A percentile compares a stretch with the other conserved stretches of the same genome.
Conservation (phyloP, 2,329 filamentous ascomycete species). For the Paecilomyces formosus region DNA sequence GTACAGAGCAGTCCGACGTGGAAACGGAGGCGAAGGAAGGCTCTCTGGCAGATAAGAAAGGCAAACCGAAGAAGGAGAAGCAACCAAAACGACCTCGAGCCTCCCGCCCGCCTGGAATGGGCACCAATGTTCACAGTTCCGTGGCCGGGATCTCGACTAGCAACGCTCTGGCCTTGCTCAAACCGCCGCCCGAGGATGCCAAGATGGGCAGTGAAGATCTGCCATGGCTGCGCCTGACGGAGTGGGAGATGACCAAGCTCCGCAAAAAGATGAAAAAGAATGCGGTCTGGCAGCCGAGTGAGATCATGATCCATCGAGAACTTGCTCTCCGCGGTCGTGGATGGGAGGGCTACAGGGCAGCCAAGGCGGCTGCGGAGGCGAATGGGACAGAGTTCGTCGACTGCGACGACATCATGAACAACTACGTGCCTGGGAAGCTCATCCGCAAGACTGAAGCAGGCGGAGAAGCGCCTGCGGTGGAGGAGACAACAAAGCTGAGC, state of each 20-base stretch:
- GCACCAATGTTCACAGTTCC: constrained; percentile 48
- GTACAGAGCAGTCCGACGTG: constrained; percentile 39
- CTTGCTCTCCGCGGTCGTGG: constrained; percentile 52
- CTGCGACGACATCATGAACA: constrained; percentile 40
- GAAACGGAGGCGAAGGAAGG: constrained; percentile 25
- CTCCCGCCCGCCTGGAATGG: constrained; percentile 20
- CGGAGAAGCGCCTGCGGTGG: constrained; percentile 27
- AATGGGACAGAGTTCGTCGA: constrained; percentile 52
- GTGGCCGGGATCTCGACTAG: constrained; percentile 54
- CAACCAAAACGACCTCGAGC: constrained; percentile 17
- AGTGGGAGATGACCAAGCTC: constrained; percentile 60
- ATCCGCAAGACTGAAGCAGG: constrained; percentile 35
- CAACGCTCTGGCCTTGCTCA: constrained; percentile 52
- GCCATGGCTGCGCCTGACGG: constrained; percentile 58
- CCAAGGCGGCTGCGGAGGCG: constrained; percentile 44
- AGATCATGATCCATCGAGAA: constrained; percentile 60
- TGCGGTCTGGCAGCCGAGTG: constrained; percentile 59
- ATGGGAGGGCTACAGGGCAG: constrained; percentile 42
- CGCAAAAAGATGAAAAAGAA: constrained; percentile 67
- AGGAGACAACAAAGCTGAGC: constrained; percentile 46
- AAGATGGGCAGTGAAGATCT: constrained; percentile 52
- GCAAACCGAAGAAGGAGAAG: constrained; percentile 38
- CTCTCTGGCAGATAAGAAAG: constrained; percentile 9
- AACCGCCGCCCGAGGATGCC: constrained; percentile 54
- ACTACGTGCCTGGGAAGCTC: constrained; percentile 28